Conservation (phyloP, 1,284 basidiomycete genomes). For the Leccinum variabile region DNA sequence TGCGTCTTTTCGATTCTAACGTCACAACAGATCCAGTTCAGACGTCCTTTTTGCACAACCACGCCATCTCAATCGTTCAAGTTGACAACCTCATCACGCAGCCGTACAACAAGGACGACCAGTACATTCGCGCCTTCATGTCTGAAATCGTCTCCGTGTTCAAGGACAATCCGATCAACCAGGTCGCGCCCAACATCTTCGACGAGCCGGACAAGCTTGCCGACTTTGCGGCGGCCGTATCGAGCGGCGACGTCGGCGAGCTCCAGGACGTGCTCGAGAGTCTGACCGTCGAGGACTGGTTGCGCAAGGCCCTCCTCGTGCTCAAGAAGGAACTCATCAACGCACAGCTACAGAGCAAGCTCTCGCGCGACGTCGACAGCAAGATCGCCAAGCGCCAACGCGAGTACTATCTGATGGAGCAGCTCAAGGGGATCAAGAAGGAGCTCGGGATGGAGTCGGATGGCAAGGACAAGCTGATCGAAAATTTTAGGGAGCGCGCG, state of each 20-base stretch:
- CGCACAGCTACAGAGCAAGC: constrained; percentile 93
- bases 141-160: constrained; percentile 96
- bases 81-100: constrained; percentile 83
- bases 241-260: constrained; percentile 87
- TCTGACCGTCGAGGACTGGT: constrained; percentile 83
- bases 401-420: constrained; percentile 98
- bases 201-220: constrained; percentile 98
- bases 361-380: constrained; percentile 91
- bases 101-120: constrained; percentile 90
- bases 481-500: constrained; percentile 94
- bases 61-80: constrained; percentile 88
- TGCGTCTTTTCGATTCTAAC: constrained; percentile 1
- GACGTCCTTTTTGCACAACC: constrained; percentile 89
- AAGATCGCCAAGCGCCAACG: constrained; percentile 97
- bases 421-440: constrained; percentile 98
- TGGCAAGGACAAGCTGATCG: constrained; percentile 96
- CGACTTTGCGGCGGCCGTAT: constrained; percentile 97
- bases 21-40: constrained; percentile 57
- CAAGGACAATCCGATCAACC: constrained; percentile 98
- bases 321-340: constrained; percentile 99
- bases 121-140: constrained; percentile 95
- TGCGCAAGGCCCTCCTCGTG: constrained; percentile 89
- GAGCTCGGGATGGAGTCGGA: constrained; percentile 97
- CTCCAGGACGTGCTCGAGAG: constrained; percentile 94
- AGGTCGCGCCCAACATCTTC: constrained; percentile 95